Percentiles rank a stretch among this genome's conserved stretches.
These are phyloP conservation scores for Trichosporon ovoides DNA, from an alignment of 1,284 basidiomycete species.

Conservation along the genomic window DNA sequence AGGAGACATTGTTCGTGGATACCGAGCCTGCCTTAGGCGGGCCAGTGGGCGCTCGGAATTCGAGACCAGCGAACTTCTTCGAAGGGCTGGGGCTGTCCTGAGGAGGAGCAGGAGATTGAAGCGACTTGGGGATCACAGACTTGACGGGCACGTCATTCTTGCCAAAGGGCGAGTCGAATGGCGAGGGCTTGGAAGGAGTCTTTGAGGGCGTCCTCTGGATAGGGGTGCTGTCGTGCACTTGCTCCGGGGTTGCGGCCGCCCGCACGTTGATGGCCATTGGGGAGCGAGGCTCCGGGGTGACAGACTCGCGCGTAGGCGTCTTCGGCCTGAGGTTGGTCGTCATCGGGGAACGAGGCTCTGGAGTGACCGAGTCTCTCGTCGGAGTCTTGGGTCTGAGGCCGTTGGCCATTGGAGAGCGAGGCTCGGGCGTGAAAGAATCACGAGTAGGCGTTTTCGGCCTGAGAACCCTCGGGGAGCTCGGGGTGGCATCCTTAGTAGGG, in stretches of 20 bases:
- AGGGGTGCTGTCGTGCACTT: neutral
- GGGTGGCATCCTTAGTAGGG: neutral
- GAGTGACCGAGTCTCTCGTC: neutral
- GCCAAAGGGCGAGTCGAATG: neutral
- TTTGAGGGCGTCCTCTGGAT: neutral
- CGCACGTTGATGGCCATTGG: neutral
- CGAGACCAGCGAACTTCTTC: conserved; percentile 16
- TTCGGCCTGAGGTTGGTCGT: no score
- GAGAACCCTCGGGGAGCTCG: neutral
- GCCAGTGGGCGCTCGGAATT: conserved; percentile 18
- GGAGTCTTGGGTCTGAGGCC: no score
- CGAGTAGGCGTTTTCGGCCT: neutral
- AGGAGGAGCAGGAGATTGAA: conserved; percentile 2
- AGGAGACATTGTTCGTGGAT: conserved; percentile 8
- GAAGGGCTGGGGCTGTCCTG: neutral
- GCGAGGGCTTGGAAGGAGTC: conserved; percentile 5
- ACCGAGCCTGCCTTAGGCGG: conserved; percentile 15
- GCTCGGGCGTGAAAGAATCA: neutral
- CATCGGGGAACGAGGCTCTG: neutral
- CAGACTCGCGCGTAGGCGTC: neutral
- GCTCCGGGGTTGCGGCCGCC: neutral
- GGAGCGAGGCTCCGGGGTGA: neutral
- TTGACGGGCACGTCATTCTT: conserved; percentile 10
- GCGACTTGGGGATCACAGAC: neutral
- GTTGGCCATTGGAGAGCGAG: neutral